Conservation (phyloP, 2,329 filamentous ascomycete species). For the Xylaria sp. region DNA sequence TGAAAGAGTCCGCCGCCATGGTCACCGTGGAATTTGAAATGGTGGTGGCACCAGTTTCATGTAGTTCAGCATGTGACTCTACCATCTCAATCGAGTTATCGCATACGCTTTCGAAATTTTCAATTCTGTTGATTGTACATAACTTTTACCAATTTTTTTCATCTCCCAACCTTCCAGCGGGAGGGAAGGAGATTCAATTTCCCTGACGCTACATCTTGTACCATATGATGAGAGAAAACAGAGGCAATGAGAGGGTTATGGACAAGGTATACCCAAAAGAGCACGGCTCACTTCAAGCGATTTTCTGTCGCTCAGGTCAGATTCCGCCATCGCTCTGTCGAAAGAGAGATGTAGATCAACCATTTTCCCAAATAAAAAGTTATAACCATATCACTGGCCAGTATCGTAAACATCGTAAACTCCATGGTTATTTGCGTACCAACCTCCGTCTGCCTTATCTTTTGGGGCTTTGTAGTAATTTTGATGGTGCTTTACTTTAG, state of each 20-base stretch:
- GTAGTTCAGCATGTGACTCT: constrained; percentile 1
- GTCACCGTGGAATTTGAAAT: neutral
- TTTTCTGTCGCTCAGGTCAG: constrained; percentile 5
- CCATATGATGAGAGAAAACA: constrained; percentile 15
- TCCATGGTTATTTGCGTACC: neutral
- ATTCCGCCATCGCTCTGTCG: neutral
- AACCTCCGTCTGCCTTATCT: neutral
- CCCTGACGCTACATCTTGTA: constrained; percentile 7
- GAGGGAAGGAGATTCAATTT: constrained; percentile 1
- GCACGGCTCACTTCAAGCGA: neutral
- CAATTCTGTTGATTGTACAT: constrained; percentile 35
- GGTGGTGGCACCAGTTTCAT: constrained; percentile 12
- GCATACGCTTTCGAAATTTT: constrained; percentile 6
- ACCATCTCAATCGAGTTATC: neutral
- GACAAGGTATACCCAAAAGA: constrained; percentile 24
- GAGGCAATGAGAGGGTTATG: constrained; percentile 1
- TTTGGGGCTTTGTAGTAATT: too few species aligned
- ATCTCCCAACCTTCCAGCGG: neutral
- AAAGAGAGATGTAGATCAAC: neutral
- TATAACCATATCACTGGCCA: neutral
- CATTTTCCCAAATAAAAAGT: constrained; percentile 10
- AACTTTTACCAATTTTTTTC: constrained; percentile 17
- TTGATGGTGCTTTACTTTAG: neutral
- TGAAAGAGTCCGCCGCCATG: constrained; percentile 36
- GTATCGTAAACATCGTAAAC: neutral